Base-by-base conservation (phyloP, 371 early-diverging fungal genomes). In the Nematocida sp. region DNA sequence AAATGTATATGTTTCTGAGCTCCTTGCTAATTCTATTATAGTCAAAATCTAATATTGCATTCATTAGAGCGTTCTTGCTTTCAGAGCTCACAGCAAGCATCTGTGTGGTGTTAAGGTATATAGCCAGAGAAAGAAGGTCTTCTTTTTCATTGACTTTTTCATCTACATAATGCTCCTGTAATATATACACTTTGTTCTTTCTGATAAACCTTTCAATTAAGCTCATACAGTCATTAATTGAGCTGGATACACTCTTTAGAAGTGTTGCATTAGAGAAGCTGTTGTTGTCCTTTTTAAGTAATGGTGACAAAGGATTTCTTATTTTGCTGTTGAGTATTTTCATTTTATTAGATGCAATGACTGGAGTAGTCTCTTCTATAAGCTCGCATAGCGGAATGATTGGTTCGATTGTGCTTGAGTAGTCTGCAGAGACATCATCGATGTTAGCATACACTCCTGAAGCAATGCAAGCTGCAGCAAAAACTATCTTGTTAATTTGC, bases 1-100 rank as follows among this genome's bases (percentile, higher is more conserved):
- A 64, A 2, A 44, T 64, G 64, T 64, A 64, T 45, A 64, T 64
- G 44, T 13, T n/a, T n/a, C 18, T 44, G 23, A 64, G 18, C 15
- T 13, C 64, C 5, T 13, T 45, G 7, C 11, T 39, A 33, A 64
- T 64, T 45, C 42, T 64, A 6, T 64, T 11, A 2, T n/a, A 42
- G 64, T 64, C 64, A 44, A 42, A 64, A 13, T 64, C 64, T 11
- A 64, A 7, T 13, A 13, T 20, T 27, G 64, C 64, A 39, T 64
- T 64, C 44, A 64, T 39, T 15, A 64, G 64, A 13, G 18, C 23
- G 1, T 7, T 64, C 23, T 44, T 64, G 23, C 27, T 13, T 23
- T 45, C n/a, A 1, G 11, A 11, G 23, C 42, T 44, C 11, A 60
- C 39, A 9, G 25, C 20, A 20, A 33, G 23, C 60, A 60, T 11